Percentiles rank a stretch among this genome's conserved stretches.
phyloP scores from a whole-genome alignment of 208 protist species.

The Willaertia magna region DNA sequence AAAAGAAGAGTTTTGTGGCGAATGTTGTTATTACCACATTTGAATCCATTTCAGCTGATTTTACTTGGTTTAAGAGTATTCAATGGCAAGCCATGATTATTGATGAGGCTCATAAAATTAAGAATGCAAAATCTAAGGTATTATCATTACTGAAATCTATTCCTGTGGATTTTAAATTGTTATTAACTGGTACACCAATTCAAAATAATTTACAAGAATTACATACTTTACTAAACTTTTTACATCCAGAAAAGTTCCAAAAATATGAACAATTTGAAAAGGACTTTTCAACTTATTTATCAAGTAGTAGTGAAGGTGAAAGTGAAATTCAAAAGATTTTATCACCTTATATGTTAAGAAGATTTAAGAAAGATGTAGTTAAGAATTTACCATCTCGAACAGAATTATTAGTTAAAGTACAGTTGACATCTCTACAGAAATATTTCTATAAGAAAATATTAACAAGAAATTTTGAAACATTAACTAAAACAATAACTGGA shows the following conservation, averaged over 20 bases:
- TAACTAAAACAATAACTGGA: too few relatives aligned
- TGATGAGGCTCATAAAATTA: constrained; percentile 88
- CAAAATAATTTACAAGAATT: constrained; percentile 89
- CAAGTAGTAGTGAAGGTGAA: constrained; percentile 24
- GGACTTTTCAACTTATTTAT: constrained; percentile 30
- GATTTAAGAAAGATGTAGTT: constrained; percentile 88
- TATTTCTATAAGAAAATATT: constrained; percentile 85
- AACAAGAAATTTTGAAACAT: constrained; percentile 60
- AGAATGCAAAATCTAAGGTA: not conserved
- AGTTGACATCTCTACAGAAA: constrained; percentile 75
- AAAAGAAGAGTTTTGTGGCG: not conserved
- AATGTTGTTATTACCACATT: constrained; percentile 88
- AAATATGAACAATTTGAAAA: constrained; percentile 57
- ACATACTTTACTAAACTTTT: constrained; percentile 83
- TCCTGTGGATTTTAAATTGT: constrained; percentile 31
- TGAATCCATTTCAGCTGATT: constrained; percentile 83
- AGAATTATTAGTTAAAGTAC: constrained; percentile 87
- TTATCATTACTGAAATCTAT: constrained; percentile 14
- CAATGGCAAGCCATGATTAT: constrained; percentile 91
- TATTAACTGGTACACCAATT: constrained; percentile 69
- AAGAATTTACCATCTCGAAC: constrained; percentile 90
- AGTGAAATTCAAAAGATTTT: constrained; percentile 49
- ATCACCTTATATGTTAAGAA: constrained; percentile 84
- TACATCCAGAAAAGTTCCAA: constrained; percentile 71
- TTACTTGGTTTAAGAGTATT: constrained; percentile 66